Base-by-base conservation (phyloP, 768 basidiomycete species). In the Galerina sulciceps region DNA sequence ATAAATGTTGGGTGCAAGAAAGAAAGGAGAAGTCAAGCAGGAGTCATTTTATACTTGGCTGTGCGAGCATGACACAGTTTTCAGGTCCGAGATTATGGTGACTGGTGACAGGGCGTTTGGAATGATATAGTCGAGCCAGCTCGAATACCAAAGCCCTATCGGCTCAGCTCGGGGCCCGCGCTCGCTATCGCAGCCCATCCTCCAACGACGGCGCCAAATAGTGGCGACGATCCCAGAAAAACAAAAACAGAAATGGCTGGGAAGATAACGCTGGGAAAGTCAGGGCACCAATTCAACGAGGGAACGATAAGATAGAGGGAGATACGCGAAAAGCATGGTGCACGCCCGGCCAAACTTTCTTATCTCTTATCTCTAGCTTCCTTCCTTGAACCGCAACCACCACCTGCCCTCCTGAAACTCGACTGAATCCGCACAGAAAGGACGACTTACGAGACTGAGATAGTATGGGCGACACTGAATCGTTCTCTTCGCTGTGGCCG, bases 281-380 rank as follows among this genome's bases (percentile, higher is more conserved):
- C 45, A 55, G 37, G 40, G 37, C 31, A 47, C 36, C 20, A 38
- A 44, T 13, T 1, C 40, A 38, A 18, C 48, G 20, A 18, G 38
- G 41, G 26, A 4, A 31, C 26, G 26, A 20, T 49, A 18, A 47
- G 57, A 53, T 47, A 59, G 22, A 62, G 41, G 36, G 34, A 57
- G 58, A 62, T 55, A 58, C 44, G 45, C 31, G 43, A 41, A 55
- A 55, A 46, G 43, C 50, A 55, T 54, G 47, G 52, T 36, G 40
- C 37, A 49, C 58, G 44, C 42, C 53, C 60, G 45, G 49, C 58
- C 40, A 59, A 51, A 52, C 50, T 58, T 57, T 57, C 49, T 61
- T 65, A 58, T 59, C 53, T 61, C 55, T 53, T 57, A 23, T 20
- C 20, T 22, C 44, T 31, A 31, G 8, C 35, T 35, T 51, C 42